Conservation (phyloP, 768 basidiomycete species). For the Macrocybe gigantea region DNA sequence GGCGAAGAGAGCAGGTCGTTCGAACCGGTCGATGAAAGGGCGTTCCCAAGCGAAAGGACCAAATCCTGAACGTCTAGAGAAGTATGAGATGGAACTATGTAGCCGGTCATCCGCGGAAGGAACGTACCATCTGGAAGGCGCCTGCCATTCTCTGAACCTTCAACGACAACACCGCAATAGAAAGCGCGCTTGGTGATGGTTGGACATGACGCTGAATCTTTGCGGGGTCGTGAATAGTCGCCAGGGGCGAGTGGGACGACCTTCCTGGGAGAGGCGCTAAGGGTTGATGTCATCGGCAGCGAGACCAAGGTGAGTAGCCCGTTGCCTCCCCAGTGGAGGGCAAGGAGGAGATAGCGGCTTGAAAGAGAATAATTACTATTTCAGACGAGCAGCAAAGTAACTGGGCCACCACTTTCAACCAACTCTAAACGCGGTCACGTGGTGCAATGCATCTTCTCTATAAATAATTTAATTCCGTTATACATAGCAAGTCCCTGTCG, state of each 20-base stretch:
- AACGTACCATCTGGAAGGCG: constrained; percentile 60
- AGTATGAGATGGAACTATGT: constrained; percentile 5
- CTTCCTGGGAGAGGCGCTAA: constrained; percentile 69
- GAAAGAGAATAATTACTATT: too few species aligned
- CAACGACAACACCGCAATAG: constrained; percentile 86
- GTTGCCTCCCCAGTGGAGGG: background rate
- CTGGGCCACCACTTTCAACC: constrained; percentile 10
- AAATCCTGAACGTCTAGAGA: constrained; percentile 70
- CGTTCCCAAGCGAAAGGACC: constrained; percentile 70
- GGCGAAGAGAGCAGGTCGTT: constrained; percentile 40
- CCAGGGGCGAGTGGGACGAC: constrained; percentile 67
- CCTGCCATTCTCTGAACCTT: constrained; percentile 69
- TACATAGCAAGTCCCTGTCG: constrained; percentile 8
- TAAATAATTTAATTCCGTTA: background rate
- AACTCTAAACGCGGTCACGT: constrained; percentile 22
- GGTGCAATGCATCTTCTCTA: constrained; percentile 9
- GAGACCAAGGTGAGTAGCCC: constrained; percentile 7
- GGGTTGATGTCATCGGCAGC: constrained; percentile 22
- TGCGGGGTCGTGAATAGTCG: constrained; percentile 47
- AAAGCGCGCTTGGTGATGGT: constrained; percentile 74
- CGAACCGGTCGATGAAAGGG: constrained; percentile 48
- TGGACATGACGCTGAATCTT: constrained; percentile 27
- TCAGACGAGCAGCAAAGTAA: constrained; percentile 1
- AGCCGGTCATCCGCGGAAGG: constrained; percentile 2
- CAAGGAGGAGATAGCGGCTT: background rate